Base-by-base conservation (phyloP, 2,329 filamentous ascomycete genomes). In the Gnomoniopsis sp. region DNA sequence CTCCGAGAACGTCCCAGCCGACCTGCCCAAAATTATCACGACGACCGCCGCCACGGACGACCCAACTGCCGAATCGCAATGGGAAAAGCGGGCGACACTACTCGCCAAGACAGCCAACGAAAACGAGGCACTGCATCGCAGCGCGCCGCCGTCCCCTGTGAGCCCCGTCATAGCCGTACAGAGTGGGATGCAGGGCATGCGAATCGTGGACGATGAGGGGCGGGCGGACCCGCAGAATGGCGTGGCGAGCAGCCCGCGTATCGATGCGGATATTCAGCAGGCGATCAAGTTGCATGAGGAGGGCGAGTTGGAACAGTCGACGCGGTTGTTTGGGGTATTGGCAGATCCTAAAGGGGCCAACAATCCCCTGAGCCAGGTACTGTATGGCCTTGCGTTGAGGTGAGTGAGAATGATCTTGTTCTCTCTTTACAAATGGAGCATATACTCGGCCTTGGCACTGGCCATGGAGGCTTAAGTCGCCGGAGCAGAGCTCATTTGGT, bases 81-180 rank as follows among this genome's bases (percentile, higher is more conserved):
- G 95, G 95, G 95, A 98, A 80, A 88, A 90, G 77, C 83, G 93
- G 61, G 95, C 95, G 30, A 97, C 93, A n/a, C 84, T 96, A 60
- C 78, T 98, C 64, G 93, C 91, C 49, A 58, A 54, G 46, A 49
- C 61, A 19, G 61, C 61, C 34, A 84, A 83, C 65, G 80, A 82
- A 65, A 86, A 82, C 65, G 79, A 82, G 65, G 70, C 75, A 65
- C 73, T 75, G 59, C 74, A 76, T 63, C 77, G 74, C 64, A 72
- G 72, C 63, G 76, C 80, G 4, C 63, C 68, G 11, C 74, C 77
- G 14, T 74, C 78, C 36, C 68, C 70, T n/a, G 59, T 60, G 49
- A 61, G 55, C 23, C 48, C n/a, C 15, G 43, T 49, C 55, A 48
- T 60, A 30, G 64, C 61, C 61, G 67, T 63, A 34, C 58, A 66